Percentiles rank a stretch among this genome's conserved stretches.
phyloP scores from a whole-genome alignment of 768 basidiomycete species.

The Postia placenta region DNA sequence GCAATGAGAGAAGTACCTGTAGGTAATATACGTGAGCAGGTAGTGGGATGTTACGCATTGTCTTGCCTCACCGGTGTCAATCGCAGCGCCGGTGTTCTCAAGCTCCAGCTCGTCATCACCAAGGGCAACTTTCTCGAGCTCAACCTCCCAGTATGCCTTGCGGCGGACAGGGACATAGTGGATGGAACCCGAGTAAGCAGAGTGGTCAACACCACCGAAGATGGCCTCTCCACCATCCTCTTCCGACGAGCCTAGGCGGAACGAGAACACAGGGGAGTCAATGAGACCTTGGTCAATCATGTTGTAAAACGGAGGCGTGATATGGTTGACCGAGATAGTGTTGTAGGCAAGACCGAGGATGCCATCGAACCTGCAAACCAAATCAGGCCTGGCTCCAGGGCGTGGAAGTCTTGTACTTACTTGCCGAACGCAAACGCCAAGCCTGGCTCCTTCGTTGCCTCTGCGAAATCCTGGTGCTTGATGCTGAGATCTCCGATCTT shows the following conservation, averaged over 20 bases:
- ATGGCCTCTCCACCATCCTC: slow-evolving; percentile 85
- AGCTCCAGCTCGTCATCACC: slow-evolving; percentile 86
- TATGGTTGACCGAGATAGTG: slow-evolving; percentile 91
- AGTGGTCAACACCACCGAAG: slow-evolving; percentile 84
- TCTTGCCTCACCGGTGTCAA: slow-evolving; percentile 63
- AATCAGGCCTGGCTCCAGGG: not conserved
- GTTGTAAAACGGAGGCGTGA: slow-evolving; percentile 90
- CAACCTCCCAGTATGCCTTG: slow-evolving; percentile 98
- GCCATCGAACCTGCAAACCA: slow-evolving; percentile 76
- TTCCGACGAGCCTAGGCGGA: slow-evolving; percentile 85
- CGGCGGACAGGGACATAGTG: slow-evolving; percentile 86
- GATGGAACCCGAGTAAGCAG: slow-evolving; percentile 76
- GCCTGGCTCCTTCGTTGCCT: slow-evolving; percentile 94
- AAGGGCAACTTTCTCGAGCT: slow-evolving; percentile 80
- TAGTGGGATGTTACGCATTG: not conserved
- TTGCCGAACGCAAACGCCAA: slow-evolving; percentile 96
- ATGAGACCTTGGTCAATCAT: slow-evolving; percentile 82
- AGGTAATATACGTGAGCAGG: not conserved
- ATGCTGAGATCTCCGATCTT: slow-evolving; percentile 79
- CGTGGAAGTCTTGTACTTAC: slow-evolving; percentile 36
- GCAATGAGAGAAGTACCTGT: slow-evolving; percentile 91
- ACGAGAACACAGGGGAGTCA: slow-evolving; percentile 86
- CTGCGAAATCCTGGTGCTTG: slow-evolving; percentile 80
- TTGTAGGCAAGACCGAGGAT: slow-evolving; percentile 93
- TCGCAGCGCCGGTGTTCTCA: slow-evolving; percentile 90